phyloP scores from a whole-genome alignment of 768 basidiomycete genomes.

The Podaxis pistillaris region DNA sequence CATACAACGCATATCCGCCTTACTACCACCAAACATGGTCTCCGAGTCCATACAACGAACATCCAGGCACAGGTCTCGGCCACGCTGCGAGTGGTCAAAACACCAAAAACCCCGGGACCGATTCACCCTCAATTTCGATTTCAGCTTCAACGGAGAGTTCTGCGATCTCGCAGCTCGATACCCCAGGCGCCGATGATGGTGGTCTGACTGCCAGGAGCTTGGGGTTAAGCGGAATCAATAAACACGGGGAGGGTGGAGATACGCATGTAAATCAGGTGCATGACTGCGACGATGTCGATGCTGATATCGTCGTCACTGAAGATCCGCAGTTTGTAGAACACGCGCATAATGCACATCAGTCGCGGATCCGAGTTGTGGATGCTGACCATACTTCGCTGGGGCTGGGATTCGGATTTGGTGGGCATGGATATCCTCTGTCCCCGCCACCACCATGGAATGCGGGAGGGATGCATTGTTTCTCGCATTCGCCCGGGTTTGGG shows the following conservation, averaged over 20 bases:
- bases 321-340: slow-evolving; percentile 41
- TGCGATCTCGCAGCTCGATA: neutral
- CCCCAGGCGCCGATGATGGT: neutral
- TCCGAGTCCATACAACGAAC: neutral
- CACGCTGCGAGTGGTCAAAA: slow-evolving; percentile 15
- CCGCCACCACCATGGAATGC: neutral
- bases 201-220: neutral
- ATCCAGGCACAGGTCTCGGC: slow-evolving; percentile 8
- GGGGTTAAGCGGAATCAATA: neutral
- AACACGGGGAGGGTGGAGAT: neutral
- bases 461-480: neutral
- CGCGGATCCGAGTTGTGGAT: slow-evolving; percentile 27
- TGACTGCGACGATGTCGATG: slow-evolving; percentile 25
- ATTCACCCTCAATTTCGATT: slow-evolving; percentile 4
- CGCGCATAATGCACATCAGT: slow-evolving; percentile 35
- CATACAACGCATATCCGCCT: slow-evolving; percentile 1
- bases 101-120: slow-evolving; percentile 8
- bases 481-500: neutral
- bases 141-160: slow-evolving; percentile 1
- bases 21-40: slow-evolving; percentile 8
- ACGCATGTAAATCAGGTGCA: slow-evolving; percentile 15
- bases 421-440: neutral
- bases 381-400: neutral
- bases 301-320: slow-evolving; percentile 30
- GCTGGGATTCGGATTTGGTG: neutral